A percentile compares a stretch with the other conserved stretches of the same genome.
Evolutionary conservation across 2,329 filamentous ascomycete genomes (phyloP).

Genomic region (Biscogniauxia mediterranea): DNA sequence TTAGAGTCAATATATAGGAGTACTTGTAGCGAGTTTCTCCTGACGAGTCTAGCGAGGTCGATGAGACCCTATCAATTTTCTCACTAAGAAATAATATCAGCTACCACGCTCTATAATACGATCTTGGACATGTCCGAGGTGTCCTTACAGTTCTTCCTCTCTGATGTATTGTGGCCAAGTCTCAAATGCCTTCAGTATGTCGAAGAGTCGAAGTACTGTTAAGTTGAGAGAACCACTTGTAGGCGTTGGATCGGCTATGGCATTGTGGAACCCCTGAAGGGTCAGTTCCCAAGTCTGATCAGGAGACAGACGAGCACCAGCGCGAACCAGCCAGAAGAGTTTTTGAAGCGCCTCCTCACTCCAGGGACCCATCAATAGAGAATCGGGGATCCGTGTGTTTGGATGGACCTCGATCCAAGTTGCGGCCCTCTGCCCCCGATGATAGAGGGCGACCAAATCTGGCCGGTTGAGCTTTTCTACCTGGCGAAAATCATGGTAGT

Average conservation of each 20-base stretch:
- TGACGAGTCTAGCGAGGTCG: background rate
- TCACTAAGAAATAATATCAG: background rate
- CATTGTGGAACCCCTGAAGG: slow-evolving; percentile 37
- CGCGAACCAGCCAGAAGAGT: slow-evolving; percentile 46
- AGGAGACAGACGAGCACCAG: slow-evolving; percentile 34
- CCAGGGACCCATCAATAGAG: slow-evolving; percentile 43
- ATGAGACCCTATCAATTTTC: background rate
- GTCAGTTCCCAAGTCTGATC: slow-evolving; percentile 43
- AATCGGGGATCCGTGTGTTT: slow-evolving; percentile 38
- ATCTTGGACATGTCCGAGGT: no score
- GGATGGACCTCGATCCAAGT: slow-evolving; percentile 39
- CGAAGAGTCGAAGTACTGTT: slow-evolving; percentile 18
- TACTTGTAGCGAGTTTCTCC: background rate
- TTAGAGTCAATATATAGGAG: background rate
- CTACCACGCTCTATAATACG: background rate
- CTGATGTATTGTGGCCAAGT: slow-evolving; percentile 16
- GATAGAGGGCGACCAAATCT: slow-evolving; percentile 24
- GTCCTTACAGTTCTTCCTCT: slow-evolving; percentile 4
- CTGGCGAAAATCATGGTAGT: slow-evolving; percentile 26
- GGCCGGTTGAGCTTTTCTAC: slow-evolving; percentile 3
- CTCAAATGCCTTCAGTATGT: slow-evolving; percentile 11
- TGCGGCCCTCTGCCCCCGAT: slow-evolving; percentile 3
- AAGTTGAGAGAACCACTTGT: slow-evolving; percentile 12
- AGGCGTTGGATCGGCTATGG: slow-evolving; percentile 17
- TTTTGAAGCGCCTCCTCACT: slow-evolving; percentile 38